These are phyloP conservation scores for Phylloporus sp. DNA, from an alignment of 768 basidiomycete species.

Conservation along the genomic window DNA sequence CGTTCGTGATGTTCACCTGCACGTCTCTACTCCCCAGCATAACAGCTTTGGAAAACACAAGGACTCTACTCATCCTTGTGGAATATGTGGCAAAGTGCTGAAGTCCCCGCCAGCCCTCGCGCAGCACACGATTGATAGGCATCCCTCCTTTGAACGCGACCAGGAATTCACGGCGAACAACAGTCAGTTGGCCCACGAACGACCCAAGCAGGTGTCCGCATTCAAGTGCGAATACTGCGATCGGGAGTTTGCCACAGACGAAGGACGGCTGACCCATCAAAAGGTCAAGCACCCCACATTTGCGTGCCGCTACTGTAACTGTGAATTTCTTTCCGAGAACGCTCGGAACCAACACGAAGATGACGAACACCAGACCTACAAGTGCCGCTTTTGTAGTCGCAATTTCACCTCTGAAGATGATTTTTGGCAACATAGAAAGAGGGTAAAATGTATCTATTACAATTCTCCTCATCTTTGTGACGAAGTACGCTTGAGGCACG, in stretches of 20 bases:
- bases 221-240: constrained; percentile 9
- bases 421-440: constrained; percentile 8
- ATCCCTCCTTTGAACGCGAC: too few relatives aligned
- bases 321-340: neutral
- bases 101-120: too few relatives aligned
- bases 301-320: constrained; percentile 4
- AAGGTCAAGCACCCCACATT: neutral
- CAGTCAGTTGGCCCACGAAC: too few relatives aligned
- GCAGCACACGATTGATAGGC: too few relatives aligned
- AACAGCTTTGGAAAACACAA: too few relatives aligned
- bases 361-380: neutral
- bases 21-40: too few relatives aligned
- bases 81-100: too few relatives aligned
- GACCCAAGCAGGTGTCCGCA: too few relatives aligned
- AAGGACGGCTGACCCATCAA: constrained; percentile 3
- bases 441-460: constrained; percentile 10
- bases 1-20: too few relatives aligned
- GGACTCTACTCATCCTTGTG: too few relatives aligned
- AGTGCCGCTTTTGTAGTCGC: constrained; percentile 11
- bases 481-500: neutral
- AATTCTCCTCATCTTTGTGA: neutral
- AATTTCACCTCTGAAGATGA: constrained; percentile 3
- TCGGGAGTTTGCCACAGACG: neutral
- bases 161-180: too few relatives aligned
- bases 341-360: neutral